Evolutionary conservation across 371 early-diverging fungal species (phyloP), one percentile per base, ranked within the genome.

Genomic region (Lichtheimia ramosa): DNA sequence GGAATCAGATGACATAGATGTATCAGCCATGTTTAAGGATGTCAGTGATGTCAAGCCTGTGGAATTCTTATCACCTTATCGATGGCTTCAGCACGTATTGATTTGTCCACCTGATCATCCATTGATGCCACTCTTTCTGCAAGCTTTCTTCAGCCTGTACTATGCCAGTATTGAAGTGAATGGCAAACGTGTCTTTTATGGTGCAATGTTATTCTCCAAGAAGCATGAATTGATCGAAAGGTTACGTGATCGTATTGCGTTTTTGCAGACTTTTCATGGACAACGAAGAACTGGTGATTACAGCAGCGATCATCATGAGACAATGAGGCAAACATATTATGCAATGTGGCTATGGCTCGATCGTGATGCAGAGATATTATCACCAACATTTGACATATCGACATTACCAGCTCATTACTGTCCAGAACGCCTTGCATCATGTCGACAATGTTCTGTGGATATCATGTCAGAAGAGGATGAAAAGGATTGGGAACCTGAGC

Each of bases 331-430:
- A 20, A 43, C 81, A 2, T 84, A 77, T 52, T 80, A 86, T 59
- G 82, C 86, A 20, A 82, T 86, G 66, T 79, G 80, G 69, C 69
- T 85, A 10, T 89, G 90, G 90, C 71, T 89, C 10, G 79, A 77
- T 21, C 34, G 34, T 6, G 78, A 87, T 23, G 66, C 69, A 0
- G 68, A 75, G 21, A 51, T 84, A 6, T 48, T 74, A 14, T 62
- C 66, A 6, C 27, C 70, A 0, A 70, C 68, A 5, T 55, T 71
- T 20, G 71, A 77, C 21, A 53, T 77, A 2, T 66, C 70, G 20
- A 56, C 75, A 2, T 63, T 85, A n/a, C 82, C 83, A 1, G 57
- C 68, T 27, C 74, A 82, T 40, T 69, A 80, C 43, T 66, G 68
- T 54, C 59, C 69, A 0, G 62, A 67, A 0, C 69, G 74, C 1